Evolutionary conservation across 306 rosid species (phyloP), one percentile per base, ranked within the genome.

Genomic region (Medicago arabica): DNA sequence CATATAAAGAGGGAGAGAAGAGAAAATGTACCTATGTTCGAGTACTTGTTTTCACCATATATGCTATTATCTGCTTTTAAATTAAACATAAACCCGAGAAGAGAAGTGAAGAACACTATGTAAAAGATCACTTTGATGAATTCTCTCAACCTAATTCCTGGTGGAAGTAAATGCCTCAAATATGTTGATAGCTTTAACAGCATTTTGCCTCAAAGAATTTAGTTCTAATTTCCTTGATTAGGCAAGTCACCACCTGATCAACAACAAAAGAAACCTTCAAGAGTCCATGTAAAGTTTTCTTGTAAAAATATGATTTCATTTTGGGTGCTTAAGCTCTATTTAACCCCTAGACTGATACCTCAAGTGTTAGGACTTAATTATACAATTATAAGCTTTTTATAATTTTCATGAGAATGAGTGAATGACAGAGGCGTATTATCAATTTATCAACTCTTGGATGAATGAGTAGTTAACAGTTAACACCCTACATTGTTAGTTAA

Each of bases 101-200:
- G 93, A 76, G 92, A 90, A 11, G 96, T 92, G 82, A 90, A 87
- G 89, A 95, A 88, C 82, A 95, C 75, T 58, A 95, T 92, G n/a
- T 89, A 86, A 80, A 90, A 23, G 2, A 23, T 23, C 28, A 23
- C 1, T 23, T 23, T 95, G 81, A 92, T 90, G 75, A 88, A 90
- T 12, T 95, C 97, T 65, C 86, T 92, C 34, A 95, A 89, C 55
- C 92, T 97, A 80, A 92, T 92, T 25, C 96, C 97, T 31, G 89
- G 36, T 31, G 5, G 97, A 75, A 95, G 82, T 21, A 95, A 89
- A 2, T 95, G 97, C 88, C 96, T 87, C 84, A 95, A 82, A 83
- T 93, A 90, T 19, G 97, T 97, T 34, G 97, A 95, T 81, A 95
- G 87, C 36, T 3, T 31, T 5, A 31, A 31, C 36, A 34, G 28